These are phyloP conservation scores for Neurospora sp. DNA, from an alignment of 2,329 filamentous ascomycete species.

Conservation along the genomic window DNA sequence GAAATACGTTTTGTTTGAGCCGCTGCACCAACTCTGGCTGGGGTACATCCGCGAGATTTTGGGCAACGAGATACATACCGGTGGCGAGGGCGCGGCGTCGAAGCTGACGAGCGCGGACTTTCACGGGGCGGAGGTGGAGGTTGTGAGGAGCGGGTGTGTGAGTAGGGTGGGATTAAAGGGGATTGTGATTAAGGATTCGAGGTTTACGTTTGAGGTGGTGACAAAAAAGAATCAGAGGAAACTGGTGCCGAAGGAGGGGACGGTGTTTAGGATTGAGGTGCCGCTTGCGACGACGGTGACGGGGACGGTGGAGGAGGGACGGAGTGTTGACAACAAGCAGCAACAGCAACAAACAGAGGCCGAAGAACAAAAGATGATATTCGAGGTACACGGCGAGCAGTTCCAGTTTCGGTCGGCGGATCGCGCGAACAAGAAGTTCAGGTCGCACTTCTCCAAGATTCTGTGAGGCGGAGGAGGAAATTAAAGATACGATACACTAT, in stretches of 20 bases:
- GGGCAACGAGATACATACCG: slow-evolving; percentile 45
- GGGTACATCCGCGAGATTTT: slow-evolving; percentile 78
- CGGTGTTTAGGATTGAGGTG: slow-evolving; percentile 70
- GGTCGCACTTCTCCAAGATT: slow-evolving; percentile 66
- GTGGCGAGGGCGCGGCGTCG: slow-evolving; percentile 52
- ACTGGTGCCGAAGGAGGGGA: slow-evolving; percentile 80
- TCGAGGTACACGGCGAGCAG: slow-evolving; percentile 81
- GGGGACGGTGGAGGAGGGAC: slow-evolving; percentile 6
- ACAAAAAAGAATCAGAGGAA: slow-evolving; percentile 63
- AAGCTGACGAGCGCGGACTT: slow-evolving; percentile 81
- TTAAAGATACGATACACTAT: neutral
- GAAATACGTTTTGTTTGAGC: slow-evolving; percentile 67
- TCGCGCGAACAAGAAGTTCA: slow-evolving; percentile 85
- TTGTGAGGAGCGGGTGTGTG: slow-evolving; percentile 71
- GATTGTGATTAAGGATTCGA: slow-evolving; percentile 82
- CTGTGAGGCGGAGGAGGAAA: slow-evolving; percentile 39
- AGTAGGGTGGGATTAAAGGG: slow-evolving; percentile 74
- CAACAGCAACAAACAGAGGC: slow-evolving; percentile 15
- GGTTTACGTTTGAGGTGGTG: slow-evolving; percentile 76
- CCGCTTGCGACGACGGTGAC: slow-evolving; percentile 27
- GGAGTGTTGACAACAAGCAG: slow-evolving; percentile 10
- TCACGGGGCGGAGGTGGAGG: slow-evolving; percentile 75
- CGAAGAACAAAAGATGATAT: slow-evolving; percentile 40
- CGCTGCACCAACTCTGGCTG: slow-evolving; percentile 69
- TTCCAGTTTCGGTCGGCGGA: slow-evolving; percentile 77